phyloP scores from a whole-genome alignment of 345 rosid genomes.

The Salix udensis region DNA sequence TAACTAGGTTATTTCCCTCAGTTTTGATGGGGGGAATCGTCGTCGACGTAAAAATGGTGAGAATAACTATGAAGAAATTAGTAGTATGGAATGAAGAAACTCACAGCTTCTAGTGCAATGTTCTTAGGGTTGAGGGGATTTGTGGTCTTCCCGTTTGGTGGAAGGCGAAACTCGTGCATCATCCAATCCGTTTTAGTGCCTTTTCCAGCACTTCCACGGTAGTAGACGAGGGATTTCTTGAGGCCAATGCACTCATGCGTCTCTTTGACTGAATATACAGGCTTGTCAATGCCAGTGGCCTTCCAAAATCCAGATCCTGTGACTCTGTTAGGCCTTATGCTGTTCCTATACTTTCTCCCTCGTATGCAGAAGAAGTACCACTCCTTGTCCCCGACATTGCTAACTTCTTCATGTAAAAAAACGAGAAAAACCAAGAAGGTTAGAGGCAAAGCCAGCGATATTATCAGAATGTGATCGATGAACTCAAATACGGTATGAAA shows the following conservation, averaged over 20 bases:
- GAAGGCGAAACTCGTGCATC: conserved; percentile 88
- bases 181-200: conserved; percentile 92
- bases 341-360: conserved; percentile 76
- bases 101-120: conserved; percentile 53
- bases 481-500: background rate
- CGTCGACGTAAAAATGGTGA: background rate
- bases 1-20: background rate
- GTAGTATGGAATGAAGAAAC: conserved; percentile 15
- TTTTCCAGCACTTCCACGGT: conserved; percentile 71
- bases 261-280: conserved; percentile 39
- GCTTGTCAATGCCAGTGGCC: conserved; percentile 84
- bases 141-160: conserved; percentile 23
- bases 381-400: conserved; percentile 55
- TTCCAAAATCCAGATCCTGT: conserved; percentile 90
- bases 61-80: background rate
- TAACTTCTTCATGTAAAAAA: conserved; percentile 29
- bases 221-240: conserved; percentile 74
- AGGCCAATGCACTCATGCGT: conserved; percentile 61
- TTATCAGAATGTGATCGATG: background rate
- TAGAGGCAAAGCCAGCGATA: background rate
- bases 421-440: background rate
- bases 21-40: background rate
- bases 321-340: conserved; percentile 74
- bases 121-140: background rate
- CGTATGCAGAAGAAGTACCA: conserved; percentile 77